Evolutionary conservation across 2,329 filamentous ascomycete species (phyloP).

Genomic region (Aspergillus tamarii): DNA sequence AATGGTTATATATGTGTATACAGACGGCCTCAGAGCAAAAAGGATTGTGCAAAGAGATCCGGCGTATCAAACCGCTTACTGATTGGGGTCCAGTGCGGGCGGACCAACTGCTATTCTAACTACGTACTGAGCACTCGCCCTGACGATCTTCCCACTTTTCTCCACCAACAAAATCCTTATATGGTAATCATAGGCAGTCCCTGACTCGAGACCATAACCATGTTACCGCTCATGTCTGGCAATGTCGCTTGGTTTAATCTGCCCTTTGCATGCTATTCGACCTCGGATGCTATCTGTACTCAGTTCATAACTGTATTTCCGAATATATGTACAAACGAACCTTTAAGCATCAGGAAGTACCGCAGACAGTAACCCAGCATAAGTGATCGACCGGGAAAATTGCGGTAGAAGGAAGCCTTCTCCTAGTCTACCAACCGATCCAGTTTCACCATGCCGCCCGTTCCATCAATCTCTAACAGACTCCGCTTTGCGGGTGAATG

Average conservation of each 20-base stretch:
- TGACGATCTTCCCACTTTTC: slow-evolving; percentile 8
- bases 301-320: neutral
- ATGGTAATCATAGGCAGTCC: neutral
- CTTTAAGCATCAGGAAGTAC: no score
- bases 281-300: neutral
- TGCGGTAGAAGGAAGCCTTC: neutral
- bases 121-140: neutral
- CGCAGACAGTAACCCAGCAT: neutral
- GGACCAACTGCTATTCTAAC: neutral
- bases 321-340: no score
- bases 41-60: neutral
- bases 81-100: neutral
- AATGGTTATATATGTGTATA: neutral
- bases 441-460: slow-evolving; percentile 1
- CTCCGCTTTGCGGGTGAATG: neutral
- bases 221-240: no score
- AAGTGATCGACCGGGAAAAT: neutral
- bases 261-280: neutral
- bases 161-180: slow-evolving; percentile 5
- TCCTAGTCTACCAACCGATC: neutral
- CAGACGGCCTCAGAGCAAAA: neutral
- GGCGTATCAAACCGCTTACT: neutral
- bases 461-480: slow-evolving; percentile 5
- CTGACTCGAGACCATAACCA: neutral
- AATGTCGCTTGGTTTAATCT: no score